A percentile compares a stretch with the other conserved stretches of the same genome.
phyloP scores from a whole-genome alignment of 1,284 basidiomycete genomes.

The Gastroboletus turbinatus region DNA sequence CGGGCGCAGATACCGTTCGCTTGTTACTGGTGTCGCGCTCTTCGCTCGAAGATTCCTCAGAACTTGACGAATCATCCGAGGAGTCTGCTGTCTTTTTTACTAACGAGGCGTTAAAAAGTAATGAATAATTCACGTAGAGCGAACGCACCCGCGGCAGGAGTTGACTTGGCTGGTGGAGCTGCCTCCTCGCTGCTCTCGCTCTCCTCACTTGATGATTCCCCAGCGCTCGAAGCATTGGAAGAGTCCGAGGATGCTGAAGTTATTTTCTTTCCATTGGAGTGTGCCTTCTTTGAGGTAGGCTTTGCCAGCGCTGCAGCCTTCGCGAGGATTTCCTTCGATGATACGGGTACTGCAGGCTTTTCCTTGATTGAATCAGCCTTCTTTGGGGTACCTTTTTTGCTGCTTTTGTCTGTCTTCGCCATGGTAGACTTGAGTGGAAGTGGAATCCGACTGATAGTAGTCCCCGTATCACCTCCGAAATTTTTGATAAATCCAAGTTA shows the following conservation, averaged over 20 bases:
- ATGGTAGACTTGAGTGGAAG: constrained; percentile 17
- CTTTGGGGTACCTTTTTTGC: constrained; percentile 22
- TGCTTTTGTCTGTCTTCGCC: constrained; percentile 46
- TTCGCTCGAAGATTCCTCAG: constrained; percentile 11
- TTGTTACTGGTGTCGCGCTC: neutral
- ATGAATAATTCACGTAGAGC: neutral
- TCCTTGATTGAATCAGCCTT: constrained; percentile 8
- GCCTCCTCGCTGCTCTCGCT: neutral
- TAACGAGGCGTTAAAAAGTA: neutral
- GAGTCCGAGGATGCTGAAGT: neutral
- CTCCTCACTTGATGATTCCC: neutral
- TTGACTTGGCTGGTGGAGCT: neutral
- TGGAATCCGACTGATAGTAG: neutral
- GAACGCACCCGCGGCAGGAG: neutral
- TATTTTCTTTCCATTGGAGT: neutral
- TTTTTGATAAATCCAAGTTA: constrained; percentile 15
- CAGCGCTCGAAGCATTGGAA: constrained; percentile 1
- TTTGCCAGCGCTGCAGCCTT: constrained; percentile 25
- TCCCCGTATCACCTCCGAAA: constrained; percentile 17
- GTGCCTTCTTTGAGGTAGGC: neutral
- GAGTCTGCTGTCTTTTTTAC: constrained; percentile 1
- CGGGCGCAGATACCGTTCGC: neutral
- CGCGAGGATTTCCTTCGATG: constrained; percentile 31
- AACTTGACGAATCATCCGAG: constrained; percentile 6
- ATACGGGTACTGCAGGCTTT: constrained; percentile 5